phyloP scores from a whole-genome alignment of 345 rosid species.

The Lagerstroemia speciosa region DNA sequence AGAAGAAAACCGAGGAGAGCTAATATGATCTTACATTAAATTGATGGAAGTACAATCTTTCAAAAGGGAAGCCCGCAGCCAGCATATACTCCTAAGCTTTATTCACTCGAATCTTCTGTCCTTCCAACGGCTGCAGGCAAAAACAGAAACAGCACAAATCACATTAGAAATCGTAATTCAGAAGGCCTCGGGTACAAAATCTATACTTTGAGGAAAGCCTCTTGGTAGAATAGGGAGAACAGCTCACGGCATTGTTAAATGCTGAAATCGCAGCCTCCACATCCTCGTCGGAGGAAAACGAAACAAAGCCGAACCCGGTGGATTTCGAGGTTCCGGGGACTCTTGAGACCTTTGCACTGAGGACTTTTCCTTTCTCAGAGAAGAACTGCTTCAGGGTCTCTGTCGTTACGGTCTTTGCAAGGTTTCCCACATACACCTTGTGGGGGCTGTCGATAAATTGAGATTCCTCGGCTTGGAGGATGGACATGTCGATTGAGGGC shows the following conservation, averaged over 20 bases:
- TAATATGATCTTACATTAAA: not conserved
- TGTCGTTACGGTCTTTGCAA: conserved; percentile 68
- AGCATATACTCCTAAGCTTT: conserved; percentile 38
- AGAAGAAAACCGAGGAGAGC: not conserved
- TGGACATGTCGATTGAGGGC: conserved; percentile 31
- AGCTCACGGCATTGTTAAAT: conserved; percentile 68
- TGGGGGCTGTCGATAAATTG: conserved; percentile 57
- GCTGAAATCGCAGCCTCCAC: conserved; percentile 65
- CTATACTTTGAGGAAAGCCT: not conserved
- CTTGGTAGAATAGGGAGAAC: not conserved
- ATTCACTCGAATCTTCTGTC: conserved; percentile 74
- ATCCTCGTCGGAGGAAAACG: conserved; percentile 76
- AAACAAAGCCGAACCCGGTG: conserved; percentile 69
- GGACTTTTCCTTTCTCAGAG: conserved; percentile 65
- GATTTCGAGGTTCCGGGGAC: conserved; percentile 85
- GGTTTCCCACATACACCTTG: conserved; percentile 84
- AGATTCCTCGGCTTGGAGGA: conserved; percentile 57
- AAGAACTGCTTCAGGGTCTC: conserved; percentile 52
- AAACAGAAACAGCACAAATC: not conserved
- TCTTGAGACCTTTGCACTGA: conserved; percentile 74
- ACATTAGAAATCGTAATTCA: not conserved
- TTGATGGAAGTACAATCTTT: not conserved
- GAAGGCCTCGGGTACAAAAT: not conserved
- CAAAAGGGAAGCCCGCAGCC: not conserved
- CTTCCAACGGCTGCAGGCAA: conserved; percentile 60